Evolutionary conservation across 495 filamentous ascomycete genomes (phyloP).

Genomic region (Aspergillus sclerotiicarbonarius): DNA sequence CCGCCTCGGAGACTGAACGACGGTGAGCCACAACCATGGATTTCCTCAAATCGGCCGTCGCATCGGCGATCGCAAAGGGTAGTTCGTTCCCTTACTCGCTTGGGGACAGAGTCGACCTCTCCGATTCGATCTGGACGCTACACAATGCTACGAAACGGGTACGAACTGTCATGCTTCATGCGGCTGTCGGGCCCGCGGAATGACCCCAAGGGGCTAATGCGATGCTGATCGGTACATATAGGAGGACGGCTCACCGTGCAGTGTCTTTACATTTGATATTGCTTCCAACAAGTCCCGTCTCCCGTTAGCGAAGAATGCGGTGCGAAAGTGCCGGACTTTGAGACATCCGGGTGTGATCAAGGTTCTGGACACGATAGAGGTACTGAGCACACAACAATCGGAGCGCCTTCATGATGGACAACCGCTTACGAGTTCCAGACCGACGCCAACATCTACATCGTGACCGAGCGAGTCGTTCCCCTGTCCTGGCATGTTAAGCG

Average conservation of each 20-base stretch:
- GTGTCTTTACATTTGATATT: conserved; percentile 94
- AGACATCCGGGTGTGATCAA: conserved; percentile 92
- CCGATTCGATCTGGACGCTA: conserved; percentile 88
- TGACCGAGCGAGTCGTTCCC: conserved; percentile 84
- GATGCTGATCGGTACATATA: conserved; percentile 31
- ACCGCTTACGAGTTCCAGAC: conserved; percentile 53
- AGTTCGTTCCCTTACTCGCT: conserved; percentile 89
- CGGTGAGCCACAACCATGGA: conserved; percentile 63
- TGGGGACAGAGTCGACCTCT: conserved; percentile 83
- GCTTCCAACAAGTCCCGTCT: conserved; percentile 71
- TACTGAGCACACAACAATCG: conserved; percentile 35
- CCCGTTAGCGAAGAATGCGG: conserved; percentile 85
- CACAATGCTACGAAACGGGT: conserved; percentile 90
- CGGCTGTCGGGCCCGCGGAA: neutral
- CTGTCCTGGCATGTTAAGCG: conserved; percentile 82
- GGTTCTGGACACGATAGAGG: conserved; percentile 91
- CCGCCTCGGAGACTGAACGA: conserved; percentile 1
- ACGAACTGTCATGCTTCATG: conserved; percentile 25
- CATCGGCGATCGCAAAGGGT: conserved; percentile 92
- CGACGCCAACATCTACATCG: conserved; percentile 90
- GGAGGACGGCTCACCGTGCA: conserved; percentile 92
- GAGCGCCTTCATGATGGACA: neutral
- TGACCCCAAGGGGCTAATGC: conserved; percentile 12
- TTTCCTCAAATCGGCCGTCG: conserved; percentile 95
- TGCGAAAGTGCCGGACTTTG: conserved; percentile 86